Percentiles rank a stretch among this genome's conserved stretches.
These are phyloP conservation scores for Schizochytrium sp. DNA, from an alignment of 108 stramenopile species.

Conservation along the genomic window DNA sequence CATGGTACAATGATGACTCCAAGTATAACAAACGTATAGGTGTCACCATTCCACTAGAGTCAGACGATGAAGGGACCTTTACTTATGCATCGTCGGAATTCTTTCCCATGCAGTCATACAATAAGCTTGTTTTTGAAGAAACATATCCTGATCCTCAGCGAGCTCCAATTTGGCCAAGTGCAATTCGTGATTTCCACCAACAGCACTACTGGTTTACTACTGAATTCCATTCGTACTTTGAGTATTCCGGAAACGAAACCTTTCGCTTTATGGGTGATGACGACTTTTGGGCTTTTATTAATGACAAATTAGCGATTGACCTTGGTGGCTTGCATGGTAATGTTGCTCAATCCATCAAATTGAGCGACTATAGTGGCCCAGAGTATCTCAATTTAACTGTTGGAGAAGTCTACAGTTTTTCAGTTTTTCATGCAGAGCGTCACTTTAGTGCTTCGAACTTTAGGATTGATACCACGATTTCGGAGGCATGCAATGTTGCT, in stretches of 20 bases:
- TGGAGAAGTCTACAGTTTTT: slow-evolving; percentile 24
- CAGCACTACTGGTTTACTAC: slow-evolving; percentile 51
- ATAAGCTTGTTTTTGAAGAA: neutral
- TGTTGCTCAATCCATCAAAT: neutral
- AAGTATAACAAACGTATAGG: slow-evolving; percentile 58
- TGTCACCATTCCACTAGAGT: neutral
- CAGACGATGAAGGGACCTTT: neutral
- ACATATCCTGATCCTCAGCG: neutral
- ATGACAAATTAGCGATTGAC: slow-evolving; percentile 37
- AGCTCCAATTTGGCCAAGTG: slow-evolving; percentile 32
- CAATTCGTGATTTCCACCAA: neutral
- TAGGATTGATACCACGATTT: slow-evolving; percentile 48
- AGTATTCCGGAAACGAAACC: slow-evolving; percentile 29
- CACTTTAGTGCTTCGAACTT: neutral
- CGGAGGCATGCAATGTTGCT: slow-evolving; percentile 35
- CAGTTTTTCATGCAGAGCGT: slow-evolving; percentile 42
- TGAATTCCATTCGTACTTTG: slow-evolving; percentile 41
- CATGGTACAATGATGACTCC: slow-evolving; percentile 49
- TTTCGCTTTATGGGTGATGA: slow-evolving; percentile 18
- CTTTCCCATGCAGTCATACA: neutral
- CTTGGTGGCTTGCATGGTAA: slow-evolving; percentile 43
- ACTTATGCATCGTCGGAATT: slow-evolving; percentile 38
- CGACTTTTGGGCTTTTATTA: slow-evolving; percentile 49
- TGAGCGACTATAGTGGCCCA: neutral
- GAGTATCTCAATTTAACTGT: slow-evolving; percentile 7